phyloP scores from a whole-genome alignment of 2,329 filamentous ascomycete species.

The Aspergillus sp. region DNA sequence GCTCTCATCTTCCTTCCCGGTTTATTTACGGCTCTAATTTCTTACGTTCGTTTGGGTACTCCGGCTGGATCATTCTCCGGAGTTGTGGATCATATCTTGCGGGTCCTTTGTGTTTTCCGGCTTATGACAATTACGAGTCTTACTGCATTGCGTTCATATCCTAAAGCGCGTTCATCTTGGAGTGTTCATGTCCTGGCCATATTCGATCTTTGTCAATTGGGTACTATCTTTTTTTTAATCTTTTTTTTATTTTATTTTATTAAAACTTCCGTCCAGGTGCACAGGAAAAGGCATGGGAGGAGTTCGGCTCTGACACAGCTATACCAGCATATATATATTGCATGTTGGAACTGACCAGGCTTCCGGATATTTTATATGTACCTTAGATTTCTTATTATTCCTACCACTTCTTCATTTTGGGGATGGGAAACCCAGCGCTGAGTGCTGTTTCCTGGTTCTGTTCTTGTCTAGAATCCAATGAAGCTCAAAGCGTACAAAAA shows the following conservation, averaged over 20 bases:
- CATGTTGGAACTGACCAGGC: conserved; percentile 16
- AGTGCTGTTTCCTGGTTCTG: background rate
- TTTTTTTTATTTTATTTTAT: conserved; percentile 6
- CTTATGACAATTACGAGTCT: conserved; percentile 15
- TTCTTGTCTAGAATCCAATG: conserved; percentile 1
- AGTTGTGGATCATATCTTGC: conserved; percentile 12
- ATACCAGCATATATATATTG: conserved; percentile 20
- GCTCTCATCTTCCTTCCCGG: background rate
- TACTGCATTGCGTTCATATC: conserved; percentile 15
- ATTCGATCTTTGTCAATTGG: conserved; percentile 7
- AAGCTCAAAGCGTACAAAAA: background rate
- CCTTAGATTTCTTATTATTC: conserved; percentile 14
- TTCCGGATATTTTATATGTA: conserved; percentile 14
- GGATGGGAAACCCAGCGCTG: background rate
- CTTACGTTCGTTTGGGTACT: conserved; percentile 11
- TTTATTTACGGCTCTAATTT: conserved; percentile 3
- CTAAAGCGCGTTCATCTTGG: conserved; percentile 10
- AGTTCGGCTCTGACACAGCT: conserved; percentile 21
- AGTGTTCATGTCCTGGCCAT: conserved; percentile 6
- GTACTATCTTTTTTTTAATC: conserved; percentile 13
- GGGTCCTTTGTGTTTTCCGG: conserved; percentile 9
- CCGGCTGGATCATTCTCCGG: conserved; percentile 9
- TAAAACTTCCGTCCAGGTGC: conserved; percentile 17
- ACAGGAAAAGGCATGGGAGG: conserved; percentile 21
- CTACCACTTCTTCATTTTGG: conserved; percentile 1